Evolutionary conservation across 441 rosid species (phyloP), one percentile per base, ranked within the genome.

Genomic region (Francoa sonchifolia): DNA sequence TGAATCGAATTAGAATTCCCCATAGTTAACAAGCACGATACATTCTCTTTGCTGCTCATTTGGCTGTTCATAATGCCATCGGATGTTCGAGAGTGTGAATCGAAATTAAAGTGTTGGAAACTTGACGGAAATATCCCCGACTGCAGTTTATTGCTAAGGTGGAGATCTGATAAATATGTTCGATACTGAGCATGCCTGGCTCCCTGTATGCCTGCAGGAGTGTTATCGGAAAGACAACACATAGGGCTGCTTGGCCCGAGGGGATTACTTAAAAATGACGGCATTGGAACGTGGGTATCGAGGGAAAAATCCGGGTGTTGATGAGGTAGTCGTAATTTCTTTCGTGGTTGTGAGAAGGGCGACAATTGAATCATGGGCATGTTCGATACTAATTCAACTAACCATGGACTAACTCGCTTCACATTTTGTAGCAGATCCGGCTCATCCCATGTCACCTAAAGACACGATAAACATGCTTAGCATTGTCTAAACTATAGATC

Each of bases 151-250:
- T 60, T 72, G 69, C 62, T 55, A 60, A 65, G 72, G 70, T 61
- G 83, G 66, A 68, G 70, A 62, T 79, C 89, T 37, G 89, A 57
- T 51, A 79, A 59, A 65, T 84, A 63, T 66, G 68, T 44, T 65
- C 79, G 90, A 51, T 66, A 74, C 48, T 75, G 87, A 55, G 85
- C 74, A 66, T 90, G 99, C 99, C 99, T 90, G 99, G 96, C 93
- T 90, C 96, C 99, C 99, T 90, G 99, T 86, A 90, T 79, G 78
- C 99, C 87, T 73, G 77, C 85, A 78, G 99, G 87, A 77, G 76
- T 68, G 51, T 69, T 80, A 46, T 77, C 82, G 4, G 77, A 65
- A 33, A 71, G 59, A 72, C 63, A 76, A 72, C 76, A 56, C 37
- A 77, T 58, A 44, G 79, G 76, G 67, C 74, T 76, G 67, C 74